Conservation (phyloP, 2,329 filamentous ascomycete species). For the Scytalidium lignicola region DNA sequence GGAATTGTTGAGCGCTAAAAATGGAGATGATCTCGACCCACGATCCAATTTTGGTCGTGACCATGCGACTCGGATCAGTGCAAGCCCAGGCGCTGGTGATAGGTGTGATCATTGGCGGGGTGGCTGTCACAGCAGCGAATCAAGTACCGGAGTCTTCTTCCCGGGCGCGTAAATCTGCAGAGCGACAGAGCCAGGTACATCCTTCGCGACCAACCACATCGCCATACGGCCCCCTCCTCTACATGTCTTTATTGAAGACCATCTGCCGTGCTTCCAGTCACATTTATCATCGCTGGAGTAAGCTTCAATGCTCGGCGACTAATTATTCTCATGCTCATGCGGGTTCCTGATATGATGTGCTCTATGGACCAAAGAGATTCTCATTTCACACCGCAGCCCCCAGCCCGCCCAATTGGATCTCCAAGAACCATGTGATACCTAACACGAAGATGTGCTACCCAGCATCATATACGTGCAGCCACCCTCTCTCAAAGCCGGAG, state of each 20-base stretch:
- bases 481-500: slow-evolving; percentile 11
- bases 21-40: not conserved
- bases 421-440: slow-evolving; percentile 7
- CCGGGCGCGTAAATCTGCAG: not conserved
- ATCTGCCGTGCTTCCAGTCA: not conserved
- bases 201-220: not conserved
- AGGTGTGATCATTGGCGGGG: not conserved
- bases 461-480: slow-evolving; percentile 19
- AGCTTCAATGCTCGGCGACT: not conserved
- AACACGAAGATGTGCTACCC: not conserved
- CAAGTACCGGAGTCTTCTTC: not conserved
- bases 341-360: slow-evolving; percentile 12
- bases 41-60: not conserved
- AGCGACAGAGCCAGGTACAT: not conserved
- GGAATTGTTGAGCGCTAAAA: no score
- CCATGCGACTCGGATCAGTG: no score
- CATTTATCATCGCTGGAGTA: not conserved
- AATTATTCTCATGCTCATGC: slow-evolving; percentile 17
- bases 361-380: slow-evolving; percentile 4
- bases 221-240: not conserved
- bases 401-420: slow-evolving; percentile 8
- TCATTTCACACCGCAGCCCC: not conserved
- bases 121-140: no score
- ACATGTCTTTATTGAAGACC: not conserved
- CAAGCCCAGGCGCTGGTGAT: not conserved